Evolutionary conservation across 2,329 filamentous ascomycete species (phyloP).

Genomic region (Cylindrodendrum hubeiense): DNA sequence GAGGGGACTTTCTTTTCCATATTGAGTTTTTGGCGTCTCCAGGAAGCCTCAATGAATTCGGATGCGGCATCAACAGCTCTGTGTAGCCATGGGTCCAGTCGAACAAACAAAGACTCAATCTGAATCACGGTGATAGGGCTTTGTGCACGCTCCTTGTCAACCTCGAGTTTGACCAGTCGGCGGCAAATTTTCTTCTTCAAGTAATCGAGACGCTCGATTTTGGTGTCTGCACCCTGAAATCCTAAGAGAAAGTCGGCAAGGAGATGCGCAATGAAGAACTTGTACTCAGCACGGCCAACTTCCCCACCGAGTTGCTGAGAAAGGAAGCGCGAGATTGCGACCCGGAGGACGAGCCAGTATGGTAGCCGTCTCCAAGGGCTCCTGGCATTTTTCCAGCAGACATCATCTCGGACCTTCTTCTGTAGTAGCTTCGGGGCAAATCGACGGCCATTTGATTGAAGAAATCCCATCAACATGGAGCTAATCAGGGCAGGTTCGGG

Average conservation of each 20-base stretch:
- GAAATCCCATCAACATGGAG: constrained; percentile 69
- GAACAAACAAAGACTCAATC: constrained; percentile 33
- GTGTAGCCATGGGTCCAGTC: constrained; percentile 25
- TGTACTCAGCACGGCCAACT: constrained; percentile 61
- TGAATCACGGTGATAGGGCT: constrained; percentile 16
- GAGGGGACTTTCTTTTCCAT: constrained; percentile 37
- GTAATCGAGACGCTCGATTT: constrained; percentile 35
- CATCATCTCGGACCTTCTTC: constrained; percentile 73
- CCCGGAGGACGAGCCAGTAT: constrained; percentile 73
- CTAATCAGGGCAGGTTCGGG: constrained; percentile 69
- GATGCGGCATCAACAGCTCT: constrained; percentile 24
- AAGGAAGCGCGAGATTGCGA: constrained; percentile 67
- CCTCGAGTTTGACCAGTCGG: constrained; percentile 41
- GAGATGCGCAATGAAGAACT: constrained; percentile 64
- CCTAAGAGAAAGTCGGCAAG: constrained; percentile 62
- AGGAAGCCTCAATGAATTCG: constrained; percentile 30
- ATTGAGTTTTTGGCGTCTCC: constrained; percentile 35
- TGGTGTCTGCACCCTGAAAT: constrained; percentile 19
- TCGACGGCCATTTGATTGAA: constrained; percentile 66
- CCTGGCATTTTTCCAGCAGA: constrained; percentile 61
- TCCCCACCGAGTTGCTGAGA: constrained; percentile 50
- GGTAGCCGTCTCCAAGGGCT: constrained; percentile 74
- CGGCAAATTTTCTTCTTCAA: constrained; percentile 43
- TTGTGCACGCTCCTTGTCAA: constrained; percentile 31
- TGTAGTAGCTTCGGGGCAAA: constrained; percentile 55